Percentiles rank a stretch among this genome's conserved stretches.
phyloP scores from a whole-genome alignment of 202 grass and related monocot species.

The Saccharum hybrid region DNA sequence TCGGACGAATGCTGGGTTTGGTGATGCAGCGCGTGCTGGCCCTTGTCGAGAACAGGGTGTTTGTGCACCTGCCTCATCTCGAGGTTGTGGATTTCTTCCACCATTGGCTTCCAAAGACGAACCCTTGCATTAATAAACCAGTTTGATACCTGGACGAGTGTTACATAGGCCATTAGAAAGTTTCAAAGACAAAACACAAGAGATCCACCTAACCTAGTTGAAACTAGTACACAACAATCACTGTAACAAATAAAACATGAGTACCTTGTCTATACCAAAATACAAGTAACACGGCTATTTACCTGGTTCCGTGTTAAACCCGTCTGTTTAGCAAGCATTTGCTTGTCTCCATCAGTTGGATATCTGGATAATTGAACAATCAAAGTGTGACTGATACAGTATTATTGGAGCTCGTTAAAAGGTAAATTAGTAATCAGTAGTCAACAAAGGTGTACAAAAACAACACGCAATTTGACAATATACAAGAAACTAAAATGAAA shows the following conservation, averaged over 20 bases:
- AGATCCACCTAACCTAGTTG: background rate
- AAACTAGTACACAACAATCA: background rate
- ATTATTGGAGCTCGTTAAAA: background rate
- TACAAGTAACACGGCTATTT: background rate
- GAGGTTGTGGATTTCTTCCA: slow-evolving; percentile 95
- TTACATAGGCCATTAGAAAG: background rate
- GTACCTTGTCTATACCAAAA: background rate
- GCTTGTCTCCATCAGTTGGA: slow-evolving; percentile 93
- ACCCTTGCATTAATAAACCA: slow-evolving; percentile 99
- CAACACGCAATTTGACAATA: background rate
- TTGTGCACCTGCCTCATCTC: slow-evolving; percentile 84
- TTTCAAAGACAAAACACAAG: background rate
- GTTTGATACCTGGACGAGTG: slow-evolving; percentile 72
- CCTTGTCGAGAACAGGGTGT: slow-evolving; percentile 53
- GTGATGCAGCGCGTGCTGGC: slow-evolving; percentile 32
- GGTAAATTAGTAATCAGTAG: background rate
- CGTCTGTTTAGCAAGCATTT: slow-evolving; percentile 94
- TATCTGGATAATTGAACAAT: slow-evolving; percentile 55
- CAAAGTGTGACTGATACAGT: background rate
- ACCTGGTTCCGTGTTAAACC: slow-evolving; percentile 96
- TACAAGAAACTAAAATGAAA: background rate
- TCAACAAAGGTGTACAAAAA: background rate
- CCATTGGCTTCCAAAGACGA: slow-evolving; percentile 97
- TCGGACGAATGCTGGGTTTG: slow-evolving; percentile 57
- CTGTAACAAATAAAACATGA: background rate